phyloP scores from a whole-genome alignment of 768 basidiomycete genomes.

The Scleroderma bovista region DNA sequence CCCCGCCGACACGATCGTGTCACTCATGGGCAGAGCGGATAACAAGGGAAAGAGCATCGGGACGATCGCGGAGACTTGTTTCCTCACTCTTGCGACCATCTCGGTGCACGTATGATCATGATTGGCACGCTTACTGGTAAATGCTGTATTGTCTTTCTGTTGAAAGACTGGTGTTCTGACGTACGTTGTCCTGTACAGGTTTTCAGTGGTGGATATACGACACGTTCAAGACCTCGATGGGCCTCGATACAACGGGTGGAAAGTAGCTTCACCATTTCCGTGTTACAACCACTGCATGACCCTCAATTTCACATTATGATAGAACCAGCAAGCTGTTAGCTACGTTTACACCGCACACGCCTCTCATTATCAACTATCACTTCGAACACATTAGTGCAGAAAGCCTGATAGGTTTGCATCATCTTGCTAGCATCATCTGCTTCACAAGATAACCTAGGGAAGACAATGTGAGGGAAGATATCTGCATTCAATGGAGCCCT shows the following conservation, averaged over 20 bases:
- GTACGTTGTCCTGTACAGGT: not conserved
- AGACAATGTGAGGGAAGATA: too few species aligned
- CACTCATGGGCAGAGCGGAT: constrained; percentile 83
- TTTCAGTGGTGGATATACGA: constrained; percentile 3
- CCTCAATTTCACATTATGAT: too few species aligned
- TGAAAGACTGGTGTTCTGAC: too few species aligned
- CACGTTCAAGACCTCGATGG: not conserved
- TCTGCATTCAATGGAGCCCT: too few species aligned
- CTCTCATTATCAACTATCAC: too few species aligned
- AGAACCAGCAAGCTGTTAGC: too few species aligned
- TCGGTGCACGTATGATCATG: constrained; percentile 83
- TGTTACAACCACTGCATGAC: too few species aligned
- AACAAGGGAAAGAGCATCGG: constrained; percentile 81
- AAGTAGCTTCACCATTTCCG: not conserved
- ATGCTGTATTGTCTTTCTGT: constrained; percentile 2
- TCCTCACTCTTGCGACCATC: constrained; percentile 63
- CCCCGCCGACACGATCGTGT: constrained; percentile 91
- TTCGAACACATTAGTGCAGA: too few species aligned
- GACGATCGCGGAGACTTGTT: constrained; percentile 67
- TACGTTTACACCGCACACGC: too few species aligned
- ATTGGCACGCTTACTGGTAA: constrained; percentile 55
- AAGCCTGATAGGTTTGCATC: too few species aligned
- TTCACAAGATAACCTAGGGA: too few species aligned
- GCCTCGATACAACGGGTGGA: not conserved
- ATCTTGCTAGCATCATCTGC: too few species aligned